Conservation (phyloP, 768 basidiomycete genomes). For the Russula vinacea region DNA sequence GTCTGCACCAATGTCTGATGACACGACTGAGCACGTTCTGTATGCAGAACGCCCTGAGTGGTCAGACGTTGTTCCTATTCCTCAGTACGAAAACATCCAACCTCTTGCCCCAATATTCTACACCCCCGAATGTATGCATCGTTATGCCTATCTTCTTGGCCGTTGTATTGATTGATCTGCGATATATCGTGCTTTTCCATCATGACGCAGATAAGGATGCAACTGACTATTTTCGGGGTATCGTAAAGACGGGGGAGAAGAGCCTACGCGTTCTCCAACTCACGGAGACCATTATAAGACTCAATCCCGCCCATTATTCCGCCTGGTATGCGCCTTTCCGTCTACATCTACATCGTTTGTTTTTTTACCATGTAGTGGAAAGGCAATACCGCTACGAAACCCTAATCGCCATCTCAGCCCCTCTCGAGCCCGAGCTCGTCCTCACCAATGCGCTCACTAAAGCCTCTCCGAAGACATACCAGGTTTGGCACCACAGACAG, state of each 20-base stretch:
- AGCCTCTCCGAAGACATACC: constrained; percentile 88
- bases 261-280: constrained; percentile 78
- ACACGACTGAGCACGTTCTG: constrained; percentile 32
- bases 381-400: constrained; percentile 97
- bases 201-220: constrained; percentile 75
- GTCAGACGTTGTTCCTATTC: constrained; percentile 73
- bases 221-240: constrained; percentile 86
- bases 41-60: constrained; percentile 70
- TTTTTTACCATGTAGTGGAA: constrained; percentile 15
- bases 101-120: constrained; percentile 94
- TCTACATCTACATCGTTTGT: constrained; percentile 1
- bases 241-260: constrained; percentile 74
- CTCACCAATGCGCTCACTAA: constrained; percentile 88
- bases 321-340: constrained; percentile 66
- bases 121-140: constrained; percentile 71
- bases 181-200: constrained; percentile 14
- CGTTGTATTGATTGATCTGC: constrained; percentile 28
- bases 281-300: constrained; percentile 82
- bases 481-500: constrained; percentile 94
- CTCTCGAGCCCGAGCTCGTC: constrained; percentile 72
- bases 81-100: constrained; percentile 73
- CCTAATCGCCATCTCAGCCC: constrained; percentile 59
- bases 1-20: constrained; percentile 2
- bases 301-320: constrained; percentile 96
- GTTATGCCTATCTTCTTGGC: constrained; percentile 4